Percentiles rank a stretch among this genome's conserved stretches.
These are phyloP conservation scores for Sclerotinia spermophila DNA, from an alignment of 2,329 filamentous ascomycete species.

Conservation along the genomic window DNA sequence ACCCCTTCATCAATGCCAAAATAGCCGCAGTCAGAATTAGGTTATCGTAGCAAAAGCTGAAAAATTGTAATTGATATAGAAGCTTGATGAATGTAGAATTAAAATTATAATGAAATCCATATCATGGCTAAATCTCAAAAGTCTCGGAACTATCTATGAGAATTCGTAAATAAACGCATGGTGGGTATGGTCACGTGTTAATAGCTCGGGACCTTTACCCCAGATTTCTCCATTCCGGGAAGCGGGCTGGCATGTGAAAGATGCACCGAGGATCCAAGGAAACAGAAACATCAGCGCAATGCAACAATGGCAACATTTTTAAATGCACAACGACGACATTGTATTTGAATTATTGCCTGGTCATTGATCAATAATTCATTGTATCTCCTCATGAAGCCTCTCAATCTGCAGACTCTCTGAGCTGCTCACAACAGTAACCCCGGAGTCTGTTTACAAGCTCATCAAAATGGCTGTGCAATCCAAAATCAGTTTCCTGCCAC, in stretches of 20 bases:
- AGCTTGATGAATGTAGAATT: accelerated
- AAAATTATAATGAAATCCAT: background rate
- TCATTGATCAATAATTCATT: background rate
- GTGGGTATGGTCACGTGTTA: background rate
- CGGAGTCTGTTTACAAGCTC: slow-evolving; percentile 1
- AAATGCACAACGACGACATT: slow-evolving; percentile 3
- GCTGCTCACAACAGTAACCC: slow-evolving; percentile 10
- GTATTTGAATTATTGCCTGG: background rate
- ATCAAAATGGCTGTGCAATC: slow-evolving; percentile 68
- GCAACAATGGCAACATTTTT: slow-evolving; percentile 7
- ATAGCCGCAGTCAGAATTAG: background rate
- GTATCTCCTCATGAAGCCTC: slow-evolving; percentile 11
- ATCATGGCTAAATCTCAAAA: background rate
- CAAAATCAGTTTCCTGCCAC: slow-evolving; percentile 67
- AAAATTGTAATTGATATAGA: background rate
- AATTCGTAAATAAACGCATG: background rate
- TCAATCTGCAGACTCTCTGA: slow-evolving; percentile 9
- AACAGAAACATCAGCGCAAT: background rate
- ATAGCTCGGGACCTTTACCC: background rate
- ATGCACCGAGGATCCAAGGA: slow-evolving; percentile 12
- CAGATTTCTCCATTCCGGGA: slow-evolving; percentile 16
- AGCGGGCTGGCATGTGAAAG: slow-evolving; percentile 17
- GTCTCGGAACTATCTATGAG: background rate
- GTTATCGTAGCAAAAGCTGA: background rate
- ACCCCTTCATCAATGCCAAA: background rate